These are phyloP conservation scores for Linum usitatissimum DNA, from an alignment of 345 rosid genomes.

Conservation along the genomic window DNA sequence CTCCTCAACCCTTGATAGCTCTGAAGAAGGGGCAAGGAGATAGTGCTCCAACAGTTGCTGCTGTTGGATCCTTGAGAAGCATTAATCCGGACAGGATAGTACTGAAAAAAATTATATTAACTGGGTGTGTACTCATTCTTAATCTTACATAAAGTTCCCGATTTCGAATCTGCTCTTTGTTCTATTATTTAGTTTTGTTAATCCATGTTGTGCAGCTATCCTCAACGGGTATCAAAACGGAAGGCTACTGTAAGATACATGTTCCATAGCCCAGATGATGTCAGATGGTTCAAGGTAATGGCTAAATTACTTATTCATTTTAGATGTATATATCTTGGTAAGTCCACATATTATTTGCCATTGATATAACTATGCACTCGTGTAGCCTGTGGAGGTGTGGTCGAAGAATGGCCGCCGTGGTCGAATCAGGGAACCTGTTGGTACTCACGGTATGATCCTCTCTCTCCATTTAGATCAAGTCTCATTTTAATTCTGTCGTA, in stretches of 20 bases:
- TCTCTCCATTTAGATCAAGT: background rate
- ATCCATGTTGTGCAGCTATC: slow-evolving; percentile 49
- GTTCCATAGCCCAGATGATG: slow-evolving; percentile 95
- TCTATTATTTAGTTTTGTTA: background rate
- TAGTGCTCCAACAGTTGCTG: slow-evolving; percentile 52
- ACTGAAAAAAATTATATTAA: slow-evolving; percentile 74
- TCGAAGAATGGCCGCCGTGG: slow-evolving; percentile 78
- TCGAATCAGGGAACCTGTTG: slow-evolving; percentile 86
- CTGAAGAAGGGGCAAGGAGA: slow-evolving; percentile 44
- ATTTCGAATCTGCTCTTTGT: background rate
- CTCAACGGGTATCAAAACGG: slow-evolving; percentile 76
- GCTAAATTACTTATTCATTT: background rate
- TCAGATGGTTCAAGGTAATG: slow-evolving; percentile 88
- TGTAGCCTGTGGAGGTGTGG: slow-evolving; percentile 93
- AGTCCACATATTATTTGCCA: background rate
- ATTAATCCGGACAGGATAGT: slow-evolving; percentile 72
- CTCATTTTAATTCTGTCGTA: background rate
- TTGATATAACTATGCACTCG: slow-evolving; percentile 9
- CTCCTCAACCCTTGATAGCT: slow-evolving; percentile 71
- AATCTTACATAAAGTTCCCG: background rate
- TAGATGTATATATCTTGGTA: background rate
- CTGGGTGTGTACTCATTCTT: slow-evolving; percentile 48
- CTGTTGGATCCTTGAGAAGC: slow-evolving; percentile 82
- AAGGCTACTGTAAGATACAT: slow-evolving; percentile 78
- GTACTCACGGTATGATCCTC: slow-evolving; percentile 67